Evolutionary conservation across 2,329 filamentous ascomycete genomes (phyloP), one percentile per base, ranked within the genome.

Genomic region (Exserohilum rostratum): DNA sequence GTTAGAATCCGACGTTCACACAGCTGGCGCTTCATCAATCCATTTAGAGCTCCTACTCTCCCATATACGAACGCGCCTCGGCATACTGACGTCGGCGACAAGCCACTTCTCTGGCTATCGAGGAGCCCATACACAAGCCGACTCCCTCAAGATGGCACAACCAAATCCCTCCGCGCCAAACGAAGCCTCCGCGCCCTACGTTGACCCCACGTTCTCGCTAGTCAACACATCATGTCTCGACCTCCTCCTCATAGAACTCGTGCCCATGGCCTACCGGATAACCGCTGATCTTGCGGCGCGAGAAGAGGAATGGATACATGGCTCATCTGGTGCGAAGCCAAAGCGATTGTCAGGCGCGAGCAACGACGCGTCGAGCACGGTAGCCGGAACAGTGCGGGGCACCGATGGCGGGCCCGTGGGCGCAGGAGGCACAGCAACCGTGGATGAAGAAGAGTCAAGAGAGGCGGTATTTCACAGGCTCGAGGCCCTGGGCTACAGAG

Each of bases 171-270:
- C 59, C 35, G 17, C 50, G 4, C 46, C 64, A 2, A 61, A 60
- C 25, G 60, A 67, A 37, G 51, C 62, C 12, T 48, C 60, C 13
- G 57, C 63, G 5, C 56, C 62, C 27, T 81, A 87, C 65, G 84
- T 83, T 62, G 91, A 96, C 77, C 89, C 90, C 33, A 82, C 82
- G 55, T 89, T 90, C 54, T 86, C 87, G 57, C 90, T 93, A 78
- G 83, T 97, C 67, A 89, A 85, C 78, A 86, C 89, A 53, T 95
- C 93, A 43, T 92, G 90, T 74, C 87, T 99, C 68, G 95, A 99
- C 77, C 89, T 99, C 66, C 85, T 99, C 52, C 85, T 99, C 66
- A 98, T 98, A 73, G 95, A 99, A 80, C 86, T 99, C 50, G 95
- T 99, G 13, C 95, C 95, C 34, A 89, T 98, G 81, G 90, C 93